Base-by-base conservation (phyloP, 345 rosid species). In the Bretschneidera sinensis region DNA sequence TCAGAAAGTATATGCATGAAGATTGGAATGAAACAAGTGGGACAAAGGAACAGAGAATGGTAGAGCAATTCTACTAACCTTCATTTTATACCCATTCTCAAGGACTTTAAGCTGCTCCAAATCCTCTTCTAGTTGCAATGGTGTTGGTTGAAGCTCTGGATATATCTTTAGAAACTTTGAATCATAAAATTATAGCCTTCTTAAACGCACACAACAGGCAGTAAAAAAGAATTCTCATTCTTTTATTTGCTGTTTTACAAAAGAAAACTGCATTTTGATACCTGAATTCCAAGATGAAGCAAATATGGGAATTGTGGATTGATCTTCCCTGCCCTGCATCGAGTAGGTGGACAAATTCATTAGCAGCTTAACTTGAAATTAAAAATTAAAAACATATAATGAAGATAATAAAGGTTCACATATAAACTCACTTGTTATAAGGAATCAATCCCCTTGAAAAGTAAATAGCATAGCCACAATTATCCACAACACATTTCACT, bases 251-350 rank as follows among this genome's bases (percentile, higher is more conserved):
- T 28, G 33, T 28, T 28, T 28, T 28, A 28, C 33, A 28, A 28
- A 28, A 28, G 33, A 28, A 28, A 28, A 28, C 8, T 28, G 33
- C 8, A 28, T 2, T 55, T 68, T 8, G 1, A 45, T 71, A 94
- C 99, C 94, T 95, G 99, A 70, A 95, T 85, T 61, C 99, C 97
- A 54, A 95, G 99, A 76, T 91, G 99, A 69, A 95, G 95, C 86
- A 91, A 51, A 74, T 95, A 91, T 0, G 96, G 96, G 68, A 86
- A 94, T 24, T 76, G 77, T 17, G 78, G 84, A 72, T 91, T 94
- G 70, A 88, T 85, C 70, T 76, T 79, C 31, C 96, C 92, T 43
- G 81, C 76, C 80, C 97, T 94, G n/a, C 52, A 70, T 74, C 60
- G 65, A 72, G 51, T 21, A 51, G 57, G 24, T 22, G 54, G 58